Evolutionary conservation across 805 yeast species (phyloP), one percentile per base, ranked within the genome.

Genomic region (Blastobotrys americana): DNA sequence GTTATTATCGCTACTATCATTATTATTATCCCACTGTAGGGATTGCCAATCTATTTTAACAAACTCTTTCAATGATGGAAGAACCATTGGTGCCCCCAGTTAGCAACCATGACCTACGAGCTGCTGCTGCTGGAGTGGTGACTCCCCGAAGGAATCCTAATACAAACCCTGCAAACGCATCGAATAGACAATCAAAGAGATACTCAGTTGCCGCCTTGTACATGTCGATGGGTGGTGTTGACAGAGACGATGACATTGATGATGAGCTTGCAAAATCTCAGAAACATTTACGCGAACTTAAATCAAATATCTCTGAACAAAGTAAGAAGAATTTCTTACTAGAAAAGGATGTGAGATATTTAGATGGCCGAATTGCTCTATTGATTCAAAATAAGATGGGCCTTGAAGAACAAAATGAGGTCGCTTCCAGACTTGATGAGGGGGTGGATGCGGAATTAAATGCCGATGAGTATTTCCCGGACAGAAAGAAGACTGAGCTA

Each of bases 301-400:
- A 66, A 44, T 48, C 61, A 3, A 46, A 54, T 34, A 66, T 66
- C 31, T 59, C 67, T 15, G 61, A 60, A 35, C 66, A 57, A 49
- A 58, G 65, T 33, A 65, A 64, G 47, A 52, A 50, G 31, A 66
- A 66, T 48, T 66, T 64, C 41, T 49, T 62, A 42, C 55, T 63
- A 41, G 70, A 66, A 44, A 59, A 58, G 45, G 69, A 66, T 41
- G 66, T 66, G 35, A 55, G 68, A 37, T 64, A 59, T 40, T 55
- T 66, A 27, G 70, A 66, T 48, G 48, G 62, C 13, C 60, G 69
- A 16, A 66, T 66, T 31, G 69, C 69, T 10, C 55, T 63, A 42
- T 56, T 66, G 18, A 66, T 66, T 36, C 68, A 65, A 39, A 63
- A 64, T 53, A 62, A 60, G 37, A 60, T 65, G 55, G 63, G 62